Evolutionary conservation across 352 stramenopile species (phyloP).

Genomic region (Phytophthora syringae): DNA sequence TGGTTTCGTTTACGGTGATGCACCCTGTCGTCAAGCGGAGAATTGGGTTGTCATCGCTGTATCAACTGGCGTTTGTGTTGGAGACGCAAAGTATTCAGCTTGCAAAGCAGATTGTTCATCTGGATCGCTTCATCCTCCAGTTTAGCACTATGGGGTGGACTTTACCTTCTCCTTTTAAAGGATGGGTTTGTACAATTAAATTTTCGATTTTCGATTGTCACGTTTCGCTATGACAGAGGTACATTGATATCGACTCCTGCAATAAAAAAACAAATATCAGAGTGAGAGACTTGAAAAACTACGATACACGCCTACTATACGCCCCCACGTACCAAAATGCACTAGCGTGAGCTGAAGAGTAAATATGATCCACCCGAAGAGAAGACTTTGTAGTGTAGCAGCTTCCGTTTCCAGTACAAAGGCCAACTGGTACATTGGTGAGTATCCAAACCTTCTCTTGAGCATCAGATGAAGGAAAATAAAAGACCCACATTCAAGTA

Average conservation of each 20-base stretch:
- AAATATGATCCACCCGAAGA: constrained; percentile 34
- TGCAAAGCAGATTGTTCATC: too few relatives aligned
- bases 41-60: not conserved
- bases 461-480: constrained; percentile 13
- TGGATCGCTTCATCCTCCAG: too few relatives aligned
- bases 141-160: too few relatives aligned
- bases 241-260: not conserved
- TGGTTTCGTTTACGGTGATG: too few relatives aligned
- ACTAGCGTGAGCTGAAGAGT: constrained; percentile 30
- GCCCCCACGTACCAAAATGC: constrained; percentile 39
- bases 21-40: not conserved
- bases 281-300: too few relatives aligned
- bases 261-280: too few relatives aligned
- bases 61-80: not conserved
- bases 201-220: too few relatives aligned
- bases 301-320: too few relatives aligned
- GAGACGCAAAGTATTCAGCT: too few relatives aligned
- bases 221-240: not conserved
- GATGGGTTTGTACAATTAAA: too few relatives aligned
- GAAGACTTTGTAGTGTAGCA: constrained; percentile 14
- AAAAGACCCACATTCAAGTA: constrained; percentile 16
- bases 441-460: constrained; percentile 27
- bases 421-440: constrained; percentile 30
- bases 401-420: constrained; percentile 46
- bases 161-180: too few relatives aligned